Evolutionary conservation across 768 basidiomycete species (phyloP).

Genomic region (Tricholoma furcatifolium): DNA sequence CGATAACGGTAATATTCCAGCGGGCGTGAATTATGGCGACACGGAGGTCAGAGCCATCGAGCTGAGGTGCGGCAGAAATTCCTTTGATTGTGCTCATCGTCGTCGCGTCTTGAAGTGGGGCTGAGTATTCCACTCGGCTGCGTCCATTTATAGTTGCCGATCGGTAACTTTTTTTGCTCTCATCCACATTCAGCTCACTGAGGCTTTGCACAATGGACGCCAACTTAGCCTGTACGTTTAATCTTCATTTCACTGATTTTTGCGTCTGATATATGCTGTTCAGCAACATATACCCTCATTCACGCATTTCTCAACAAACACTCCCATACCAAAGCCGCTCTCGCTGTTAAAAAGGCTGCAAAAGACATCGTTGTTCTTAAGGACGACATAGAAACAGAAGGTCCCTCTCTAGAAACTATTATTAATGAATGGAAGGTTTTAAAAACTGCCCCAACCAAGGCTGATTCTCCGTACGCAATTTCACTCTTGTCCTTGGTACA

Average conservation of each 20-base stretch:
- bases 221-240: constrained; percentile 49
- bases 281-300: constrained; percentile 77
- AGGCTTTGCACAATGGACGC: constrained; percentile 40
- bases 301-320: constrained; percentile 69
- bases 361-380: constrained; percentile 60
- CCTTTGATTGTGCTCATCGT: constrained; percentile 77
- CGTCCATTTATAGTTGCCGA: neutral
- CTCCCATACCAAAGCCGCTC: constrained; percentile 68
- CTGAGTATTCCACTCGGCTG: constrained; percentile 5
- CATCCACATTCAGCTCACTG: neutral
- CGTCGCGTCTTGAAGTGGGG: constrained; percentile 12
- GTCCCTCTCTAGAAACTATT: constrained; percentile 63
- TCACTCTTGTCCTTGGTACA: constrained; percentile 4
- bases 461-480: constrained; percentile 17
- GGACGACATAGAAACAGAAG: constrained; percentile 46
- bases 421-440: constrained; percentile 60
- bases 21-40: constrained; percentile 93
- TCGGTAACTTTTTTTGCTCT: constrained; percentile 12
- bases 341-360: constrained; percentile 72
- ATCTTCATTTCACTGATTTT: neutral
- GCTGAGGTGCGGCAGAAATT: constrained; percentile 54
- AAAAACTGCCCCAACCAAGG: constrained; percentile 22
- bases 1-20: constrained; percentile 92
- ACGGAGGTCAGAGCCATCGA: constrained; percentile 81
- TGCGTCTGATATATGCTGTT: constrained; percentile 2